These are phyloP conservation scores for Yarrowia deformans DNA, from an alignment of 805 yeast species.

Conservation along the genomic window DNA sequence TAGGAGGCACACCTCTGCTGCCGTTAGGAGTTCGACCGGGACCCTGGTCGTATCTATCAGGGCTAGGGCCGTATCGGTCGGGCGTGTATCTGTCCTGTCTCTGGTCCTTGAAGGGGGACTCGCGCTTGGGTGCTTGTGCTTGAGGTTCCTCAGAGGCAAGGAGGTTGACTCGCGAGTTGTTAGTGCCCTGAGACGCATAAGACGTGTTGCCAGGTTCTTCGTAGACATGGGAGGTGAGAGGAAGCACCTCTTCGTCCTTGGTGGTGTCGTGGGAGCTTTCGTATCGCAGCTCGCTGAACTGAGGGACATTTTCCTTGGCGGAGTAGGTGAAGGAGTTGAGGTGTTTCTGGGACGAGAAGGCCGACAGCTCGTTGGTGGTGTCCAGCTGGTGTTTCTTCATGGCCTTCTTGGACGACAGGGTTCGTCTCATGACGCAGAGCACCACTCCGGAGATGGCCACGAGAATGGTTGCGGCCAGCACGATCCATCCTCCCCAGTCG, in stretches of 20 bases:
- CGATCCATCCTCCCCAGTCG: conserved; percentile 86
- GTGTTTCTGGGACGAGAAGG: conserved; percentile 35
- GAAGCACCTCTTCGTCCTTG: conserved; percentile 30
- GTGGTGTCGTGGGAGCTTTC: conserved; percentile 40
- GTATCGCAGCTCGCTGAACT: conserved; percentile 43
- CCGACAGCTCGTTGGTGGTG: conserved; percentile 40
- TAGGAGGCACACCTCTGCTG: conserved; percentile 25
- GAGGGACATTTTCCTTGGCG: conserved; percentile 39
- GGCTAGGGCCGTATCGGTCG: conserved; percentile 12
- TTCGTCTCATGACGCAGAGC: conserved; percentile 75
- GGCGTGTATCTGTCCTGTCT: conserved; percentile 28
- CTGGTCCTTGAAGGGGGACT: conserved; percentile 31
- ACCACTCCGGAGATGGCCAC: conserved; percentile 69
- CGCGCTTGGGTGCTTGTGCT: conserved; percentile 1
- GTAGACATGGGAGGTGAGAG: conserved; percentile 29
- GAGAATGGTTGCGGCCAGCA: conserved; percentile 70
- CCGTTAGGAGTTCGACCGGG: conserved; percentile 32
- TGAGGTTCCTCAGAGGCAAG: conserved; percentile 19
- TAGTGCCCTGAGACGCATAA: conserved; percentile 28
- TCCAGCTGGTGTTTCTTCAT: conserved; percentile 43
- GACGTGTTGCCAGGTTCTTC: conserved; percentile 15
- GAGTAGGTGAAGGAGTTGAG: conserved; percentile 33
- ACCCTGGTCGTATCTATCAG: conserved; percentile 22
- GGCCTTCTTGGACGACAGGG: conserved; percentile 52
- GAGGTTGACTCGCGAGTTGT: conserved; percentile 25